These are phyloP conservation scores for Cantharellus anzutake DNA, from an alignment of 768 basidiomycete genomes.

Conservation along the genomic window DNA sequence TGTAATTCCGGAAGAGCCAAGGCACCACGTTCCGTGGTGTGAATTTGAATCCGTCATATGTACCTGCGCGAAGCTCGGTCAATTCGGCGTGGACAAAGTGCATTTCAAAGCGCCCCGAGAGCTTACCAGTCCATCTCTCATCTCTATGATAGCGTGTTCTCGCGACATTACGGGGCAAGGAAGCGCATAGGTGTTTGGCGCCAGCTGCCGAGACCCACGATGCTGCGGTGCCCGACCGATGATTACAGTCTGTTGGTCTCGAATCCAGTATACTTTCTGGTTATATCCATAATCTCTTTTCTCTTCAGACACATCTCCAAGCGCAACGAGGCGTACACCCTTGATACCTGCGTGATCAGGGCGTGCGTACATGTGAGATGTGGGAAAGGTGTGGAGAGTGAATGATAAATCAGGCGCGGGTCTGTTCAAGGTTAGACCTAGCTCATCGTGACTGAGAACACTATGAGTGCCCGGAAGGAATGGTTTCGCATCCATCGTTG, in stretches of 20 bases:
- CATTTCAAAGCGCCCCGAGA: not conserved
- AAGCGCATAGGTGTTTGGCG: not conserved
- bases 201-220: not conserved
- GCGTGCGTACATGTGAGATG: not conserved
- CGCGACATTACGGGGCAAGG: not conserved
- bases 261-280: not conserved
- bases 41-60: not conserved
- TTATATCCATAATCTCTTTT: not conserved
- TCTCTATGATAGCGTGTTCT: not conserved
- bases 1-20: not conserved
- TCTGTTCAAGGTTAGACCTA: too few species aligned
- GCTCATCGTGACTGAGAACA: too few species aligned
- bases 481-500: too few species aligned
- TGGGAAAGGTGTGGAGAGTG: too few species aligned
- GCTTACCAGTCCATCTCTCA: not conserved
- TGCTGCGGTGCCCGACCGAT: not conserved
- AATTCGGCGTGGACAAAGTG: not conserved
- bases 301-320: not conserved
- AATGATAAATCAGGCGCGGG: too few species aligned
- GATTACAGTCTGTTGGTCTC: not conserved
- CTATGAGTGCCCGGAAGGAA: too few species aligned
- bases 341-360: not conserved
- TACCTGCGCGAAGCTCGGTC: not conserved
- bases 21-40: not conserved
- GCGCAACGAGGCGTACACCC: not conserved